Percentiles rank a stretch among this genome's conserved stretches.
These are phyloP conservation scores for Citrus unshiu DNA, from an alignment of 345 rosid species.

Conservation along the genomic window DNA sequence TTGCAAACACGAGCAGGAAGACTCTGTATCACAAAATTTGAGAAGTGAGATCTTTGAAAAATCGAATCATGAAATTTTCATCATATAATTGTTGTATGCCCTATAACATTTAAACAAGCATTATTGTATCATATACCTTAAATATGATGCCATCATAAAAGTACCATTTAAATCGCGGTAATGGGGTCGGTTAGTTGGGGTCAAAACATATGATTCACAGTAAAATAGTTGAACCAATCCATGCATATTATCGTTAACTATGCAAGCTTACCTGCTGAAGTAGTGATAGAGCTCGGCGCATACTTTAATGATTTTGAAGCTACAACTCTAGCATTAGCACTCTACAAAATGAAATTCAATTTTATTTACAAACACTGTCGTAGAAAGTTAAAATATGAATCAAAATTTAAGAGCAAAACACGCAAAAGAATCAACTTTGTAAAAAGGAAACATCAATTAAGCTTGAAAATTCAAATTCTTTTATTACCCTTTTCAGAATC, in stretches of 20 bases:
- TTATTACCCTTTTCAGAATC: slow-evolving; percentile 40
- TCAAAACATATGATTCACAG: neutral
- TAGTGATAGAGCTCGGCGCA: slow-evolving; percentile 23
- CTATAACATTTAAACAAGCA: neutral
- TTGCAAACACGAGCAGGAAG: slow-evolving; percentile 16
- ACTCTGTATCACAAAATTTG: slow-evolving; percentile 31
- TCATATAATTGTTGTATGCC: neutral
- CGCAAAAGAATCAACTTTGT: neutral
- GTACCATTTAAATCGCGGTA: neutral
- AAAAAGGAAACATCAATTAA: neutral
- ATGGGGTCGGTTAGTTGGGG: neutral
- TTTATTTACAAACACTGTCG: neutral
- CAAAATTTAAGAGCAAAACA: no score
- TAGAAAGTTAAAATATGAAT: neutral
- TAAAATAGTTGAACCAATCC: neutral
- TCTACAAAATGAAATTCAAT: slow-evolving; percentile 23
- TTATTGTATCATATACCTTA: neutral
- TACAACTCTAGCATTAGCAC: slow-evolving; percentile 40
- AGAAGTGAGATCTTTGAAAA: neutral
- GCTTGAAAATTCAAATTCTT: neutral
- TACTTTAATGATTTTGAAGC: slow-evolving; percentile 24
- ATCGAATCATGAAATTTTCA: neutral
- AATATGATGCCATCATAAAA: neutral
- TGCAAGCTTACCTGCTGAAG: slow-evolving; percentile 35
- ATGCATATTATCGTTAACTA: neutral